Percentiles rank a stretch among this genome's conserved stretches.
phyloP scores from a whole-genome alignment of 1,284 basidiomycete species.

The Fomitopsis schrenkii region DNA sequence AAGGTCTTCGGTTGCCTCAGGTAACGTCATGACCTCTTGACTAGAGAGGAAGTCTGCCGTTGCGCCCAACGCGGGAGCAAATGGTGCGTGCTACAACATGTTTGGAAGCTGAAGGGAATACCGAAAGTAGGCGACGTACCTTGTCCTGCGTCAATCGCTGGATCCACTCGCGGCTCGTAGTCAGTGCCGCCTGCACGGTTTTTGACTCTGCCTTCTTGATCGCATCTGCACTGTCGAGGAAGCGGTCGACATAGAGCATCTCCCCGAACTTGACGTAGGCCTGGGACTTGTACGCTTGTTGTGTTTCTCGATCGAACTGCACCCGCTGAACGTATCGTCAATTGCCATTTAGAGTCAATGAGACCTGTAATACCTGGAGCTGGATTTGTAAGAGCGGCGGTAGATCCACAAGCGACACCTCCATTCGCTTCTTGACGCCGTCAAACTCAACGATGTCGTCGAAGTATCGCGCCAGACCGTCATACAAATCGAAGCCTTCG shows the following conservation, averaged over 20 bases:
- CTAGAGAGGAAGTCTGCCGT: conserved; percentile 53
- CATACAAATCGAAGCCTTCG: conserved; percentile 87
- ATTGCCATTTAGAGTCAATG: not conserved
- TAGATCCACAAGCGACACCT: conserved; percentile 82
- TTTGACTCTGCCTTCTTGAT: conserved; percentile 71
- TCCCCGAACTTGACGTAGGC: conserved; percentile 91
- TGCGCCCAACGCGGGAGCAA: conserved; percentile 46
- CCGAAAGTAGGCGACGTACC: conserved; percentile 33
- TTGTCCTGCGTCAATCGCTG: conserved; percentile 67
- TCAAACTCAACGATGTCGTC: conserved; percentile 89
- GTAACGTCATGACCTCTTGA: conserved; percentile 35
- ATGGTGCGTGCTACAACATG: conserved; percentile 49
- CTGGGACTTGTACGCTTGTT: conserved; percentile 93
- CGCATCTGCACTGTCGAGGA: conserved; percentile 73
- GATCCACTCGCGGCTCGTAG: conserved; percentile 58
- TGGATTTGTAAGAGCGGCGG: conserved; percentile 95
- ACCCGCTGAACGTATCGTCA: conserved; percentile 59
- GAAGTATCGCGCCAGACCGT: conserved; percentile 91
- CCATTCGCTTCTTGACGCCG: conserved; percentile 83
- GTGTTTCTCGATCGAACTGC: conserved; percentile 90
- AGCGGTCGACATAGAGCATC: conserved; percentile 88
- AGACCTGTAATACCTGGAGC: conserved; percentile 61
- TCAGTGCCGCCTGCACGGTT: conserved; percentile 64
- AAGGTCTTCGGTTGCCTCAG: conserved; percentile 53
- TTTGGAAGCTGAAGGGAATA: not conserved